Conservation (phyloP, 768 basidiomycete genomes). For the Termitomyces sp. region DNA sequence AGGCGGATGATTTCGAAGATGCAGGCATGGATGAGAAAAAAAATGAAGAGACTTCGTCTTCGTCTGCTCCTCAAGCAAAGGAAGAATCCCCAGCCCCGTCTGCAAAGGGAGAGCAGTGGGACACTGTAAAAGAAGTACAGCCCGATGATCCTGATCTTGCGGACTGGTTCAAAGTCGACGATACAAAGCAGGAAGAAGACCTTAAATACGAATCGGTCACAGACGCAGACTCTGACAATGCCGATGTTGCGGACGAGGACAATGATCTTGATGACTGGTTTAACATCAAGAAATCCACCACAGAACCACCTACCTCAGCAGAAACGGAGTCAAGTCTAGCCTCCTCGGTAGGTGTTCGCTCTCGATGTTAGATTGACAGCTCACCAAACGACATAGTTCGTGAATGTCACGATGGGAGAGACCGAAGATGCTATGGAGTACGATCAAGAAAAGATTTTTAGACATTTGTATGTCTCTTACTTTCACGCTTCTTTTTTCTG, state of each 20-base stretch:
- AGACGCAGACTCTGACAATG: slow-evolving; percentile 67
- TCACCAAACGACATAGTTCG: slow-evolving; percentile 3
- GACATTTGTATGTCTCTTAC: slow-evolving; percentile 57
- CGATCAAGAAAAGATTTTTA: slow-evolving; percentile 75
- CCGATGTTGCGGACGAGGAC: slow-evolving; percentile 40
- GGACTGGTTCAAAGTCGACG: slow-evolving; percentile 59
- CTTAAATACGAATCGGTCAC: slow-evolving; percentile 45
- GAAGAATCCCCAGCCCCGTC: neutral
- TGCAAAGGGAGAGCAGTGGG: slow-evolving; percentile 17
- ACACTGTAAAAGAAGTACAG: slow-evolving; percentile 21
- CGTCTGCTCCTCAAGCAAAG: neutral
- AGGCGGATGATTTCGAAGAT: slow-evolving; percentile 47
- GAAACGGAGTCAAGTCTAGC: neutral
- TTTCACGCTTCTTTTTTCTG: neutral
- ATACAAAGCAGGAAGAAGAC: slow-evolving; percentile 15
- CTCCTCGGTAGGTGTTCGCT: slow-evolving; percentile 6
- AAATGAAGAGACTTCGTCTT: neutral
- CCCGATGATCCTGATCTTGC: slow-evolving; percentile 43
- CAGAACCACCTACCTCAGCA: slow-evolving; percentile 2
- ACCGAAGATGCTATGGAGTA: slow-evolving; percentile 65
- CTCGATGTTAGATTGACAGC: neutral
- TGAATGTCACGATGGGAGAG: slow-evolving; percentile 67
- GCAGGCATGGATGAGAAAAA: slow-evolving; percentile 23
- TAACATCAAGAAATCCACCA: slow-evolving; percentile 21
- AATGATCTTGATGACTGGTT: slow-evolving; percentile 37